Percentiles rank a stretch among this genome's conserved stretches.
phyloP scores from a whole-genome alignment of 257 asterid species.

The Salvia splendens region DNA sequence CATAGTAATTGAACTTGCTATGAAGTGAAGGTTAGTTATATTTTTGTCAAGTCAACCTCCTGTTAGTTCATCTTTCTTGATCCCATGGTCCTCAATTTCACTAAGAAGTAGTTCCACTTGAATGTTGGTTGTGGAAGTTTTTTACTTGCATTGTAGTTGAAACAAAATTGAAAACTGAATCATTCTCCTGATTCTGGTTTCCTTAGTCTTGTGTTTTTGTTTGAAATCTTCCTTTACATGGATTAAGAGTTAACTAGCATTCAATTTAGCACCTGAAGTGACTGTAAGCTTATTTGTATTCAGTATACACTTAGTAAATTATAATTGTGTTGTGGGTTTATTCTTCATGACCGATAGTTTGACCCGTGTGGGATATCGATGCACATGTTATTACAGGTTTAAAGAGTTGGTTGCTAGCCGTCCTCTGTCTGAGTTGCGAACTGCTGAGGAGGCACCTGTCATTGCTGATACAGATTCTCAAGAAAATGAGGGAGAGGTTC shows the following conservation, averaged over 20 bases:
- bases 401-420: slow-evolving; percentile 95
- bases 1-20: background rate
- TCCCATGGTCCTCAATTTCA: slow-evolving; percentile 4
- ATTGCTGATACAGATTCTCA: slow-evolving; percentile 51
- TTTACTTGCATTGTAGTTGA: slow-evolving; percentile 20
- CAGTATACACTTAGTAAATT: background rate
- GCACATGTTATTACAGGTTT: slow-evolving; percentile 52
- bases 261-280: background rate
- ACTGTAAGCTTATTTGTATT: slow-evolving; percentile 13
- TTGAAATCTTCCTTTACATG: background rate
- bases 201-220: slow-evolving; percentile 12
- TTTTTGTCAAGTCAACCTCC: slow-evolving; percentile 4
- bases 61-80: background rate
- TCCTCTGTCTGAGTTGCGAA: slow-evolving; percentile 77
- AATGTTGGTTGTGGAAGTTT: background rate
- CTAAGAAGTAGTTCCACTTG: background rate
- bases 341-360: slow-evolving; percentile 27
- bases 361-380: background rate
- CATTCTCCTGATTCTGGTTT: background rate
- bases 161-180: background rate
- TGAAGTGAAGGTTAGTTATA: background rate
- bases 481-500: slow-evolving; percentile 70
- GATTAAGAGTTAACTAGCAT: background rate
- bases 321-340: slow-evolving; percentile 10
- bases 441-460: slow-evolving; percentile 76